Conservation (phyloP, 371 early-diverging fungal genomes). For the Nematocida major region DNA sequence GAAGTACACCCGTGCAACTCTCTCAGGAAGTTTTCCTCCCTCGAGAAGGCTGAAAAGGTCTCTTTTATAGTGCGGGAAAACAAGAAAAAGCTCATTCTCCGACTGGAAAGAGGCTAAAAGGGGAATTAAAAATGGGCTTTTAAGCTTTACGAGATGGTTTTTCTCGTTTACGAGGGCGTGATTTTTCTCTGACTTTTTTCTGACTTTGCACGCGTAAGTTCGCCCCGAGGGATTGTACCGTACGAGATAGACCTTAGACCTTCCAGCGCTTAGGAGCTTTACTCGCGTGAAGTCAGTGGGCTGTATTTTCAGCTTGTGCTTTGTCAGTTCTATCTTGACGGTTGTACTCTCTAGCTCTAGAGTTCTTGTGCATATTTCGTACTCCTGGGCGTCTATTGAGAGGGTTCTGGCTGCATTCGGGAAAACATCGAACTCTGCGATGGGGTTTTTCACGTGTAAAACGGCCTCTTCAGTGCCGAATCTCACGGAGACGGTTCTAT, state of each 20-base stretch:
- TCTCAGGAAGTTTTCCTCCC: conserved; percentile 64
- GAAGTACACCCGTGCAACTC: conserved; percentile 81
- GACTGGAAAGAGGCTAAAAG: conserved; percentile 45
- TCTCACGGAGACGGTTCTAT: too few species aligned
- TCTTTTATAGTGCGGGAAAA: conserved; percentile 83
- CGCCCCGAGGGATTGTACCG: conserved; percentile 69
- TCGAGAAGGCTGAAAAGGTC: conserved; percentile 85
- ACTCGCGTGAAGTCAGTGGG: conserved; percentile 73
- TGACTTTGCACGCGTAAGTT: conserved; percentile 85
- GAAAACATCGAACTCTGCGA: not conserved
- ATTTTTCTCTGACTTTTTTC: conserved; percentile 68
- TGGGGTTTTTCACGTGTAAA: too few species aligned
- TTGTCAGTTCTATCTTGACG: conserved; percentile 19
- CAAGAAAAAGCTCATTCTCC: conserved; percentile 67
- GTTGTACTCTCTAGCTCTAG: not conserved
- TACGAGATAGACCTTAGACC: conserved; percentile 70
- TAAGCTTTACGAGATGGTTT: conserved; percentile 30
- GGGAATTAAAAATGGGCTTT: conserved; percentile 38
- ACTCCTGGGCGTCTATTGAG: not conserved
- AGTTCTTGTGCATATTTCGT: not conserved
- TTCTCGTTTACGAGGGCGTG: conserved; percentile 64
- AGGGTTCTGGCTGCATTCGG: not conserved
- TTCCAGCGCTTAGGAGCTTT: conserved; percentile 77
- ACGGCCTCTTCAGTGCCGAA: too few species aligned
- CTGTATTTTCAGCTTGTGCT: not conserved